Evolutionary conservation across 106 monocot species (phyloP).

Genomic region (Dioscorea dumetorum): DNA sequence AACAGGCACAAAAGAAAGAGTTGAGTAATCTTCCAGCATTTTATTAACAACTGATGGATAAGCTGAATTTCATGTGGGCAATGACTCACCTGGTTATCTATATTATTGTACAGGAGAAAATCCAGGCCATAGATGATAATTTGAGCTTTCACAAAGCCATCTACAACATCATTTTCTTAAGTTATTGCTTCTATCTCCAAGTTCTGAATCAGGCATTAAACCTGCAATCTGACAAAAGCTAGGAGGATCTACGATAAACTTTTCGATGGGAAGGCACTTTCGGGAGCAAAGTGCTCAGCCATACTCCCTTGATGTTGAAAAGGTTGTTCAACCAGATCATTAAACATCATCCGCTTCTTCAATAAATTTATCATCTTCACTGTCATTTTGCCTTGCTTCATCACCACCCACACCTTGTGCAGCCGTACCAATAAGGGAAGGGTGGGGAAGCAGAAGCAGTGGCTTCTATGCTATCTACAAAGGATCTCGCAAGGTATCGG

Average conservation of each 20-base stretch:
- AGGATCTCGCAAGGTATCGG: conserved; percentile 89
- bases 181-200: conserved; percentile 15
- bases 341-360: conserved; percentile 76
- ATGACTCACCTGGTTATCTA: no score
- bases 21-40: no score
- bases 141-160: conserved; percentile 95
- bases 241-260: conserved; percentile 53
- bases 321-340: conserved; percentile 36
- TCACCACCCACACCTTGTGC: conserved; percentile 12
- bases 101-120: no score
- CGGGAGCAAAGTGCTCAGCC: conserved; percentile 22
- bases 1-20: conserved; percentile 1
- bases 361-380: conserved; percentile 68
- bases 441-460: conserved; percentile 5
- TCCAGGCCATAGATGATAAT: no score
- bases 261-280: conserved; percentile 13
- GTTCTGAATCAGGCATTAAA: conserved; percentile 63
- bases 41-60: no score
- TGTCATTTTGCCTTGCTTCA: conserved; percentile 31
- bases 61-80: no score
- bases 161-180: conserved; percentile 31
- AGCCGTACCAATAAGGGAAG: conserved; percentile 2
- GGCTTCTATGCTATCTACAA: conserved; percentile 37
- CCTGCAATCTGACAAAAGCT: conserved; percentile 62
- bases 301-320: conserved; percentile 22